Conservation (phyloP, 495 filamentous ascomycete genomes). For the Xylaria scruposa region DNA sequence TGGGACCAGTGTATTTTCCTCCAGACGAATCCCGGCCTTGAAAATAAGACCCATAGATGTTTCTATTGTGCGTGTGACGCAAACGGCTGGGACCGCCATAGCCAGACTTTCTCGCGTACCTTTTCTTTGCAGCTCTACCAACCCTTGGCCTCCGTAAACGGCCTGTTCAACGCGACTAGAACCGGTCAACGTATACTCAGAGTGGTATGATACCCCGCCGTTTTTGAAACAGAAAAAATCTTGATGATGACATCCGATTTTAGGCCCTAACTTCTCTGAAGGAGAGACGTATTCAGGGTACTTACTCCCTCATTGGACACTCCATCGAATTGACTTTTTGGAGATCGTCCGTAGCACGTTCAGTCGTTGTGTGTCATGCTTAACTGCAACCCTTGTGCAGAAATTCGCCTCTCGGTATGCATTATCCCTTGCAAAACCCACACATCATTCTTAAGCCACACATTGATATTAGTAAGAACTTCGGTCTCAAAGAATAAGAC, state of each 20-base stretch:
- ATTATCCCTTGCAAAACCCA: slow-evolving; percentile 10
- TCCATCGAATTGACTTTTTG: slow-evolving; percentile 6
- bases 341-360: slow-evolving; percentile 3
- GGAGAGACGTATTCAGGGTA: not conserved
- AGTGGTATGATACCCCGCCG: slow-evolving; percentile 22
- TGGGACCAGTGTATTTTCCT: not conserved
- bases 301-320: not conserved
- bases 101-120: slow-evolving; percentile 9
- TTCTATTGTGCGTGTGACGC: slow-evolving; percentile 9
- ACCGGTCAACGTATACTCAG: not conserved
- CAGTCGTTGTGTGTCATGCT: slow-evolving; percentile 4
- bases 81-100: slow-evolving; percentile 12
- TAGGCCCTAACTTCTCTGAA: not conserved
- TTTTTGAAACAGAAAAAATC: not conserved
- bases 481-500: slow-evolving; percentile 2
- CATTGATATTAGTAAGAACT: not conserved
- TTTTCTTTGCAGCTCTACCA: slow-evolving; percentile 13
- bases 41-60: slow-evolving; percentile 13
- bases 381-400: slow-evolving; percentile 18
- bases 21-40: not conserved
- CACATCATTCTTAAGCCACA: not conserved
- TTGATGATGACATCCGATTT: slow-evolving; percentile 1
- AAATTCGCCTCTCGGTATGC: slow-evolving; percentile 15
- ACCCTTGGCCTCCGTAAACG: slow-evolving; percentile 19
- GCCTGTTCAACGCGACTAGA: slow-evolving; percentile 1